Percentiles rank a stretch among this genome's conserved stretches.
Evolutionary conservation across 768 basidiomycete genomes (phyloP).

Genomic region (Pleurotus eryngii): DNA sequence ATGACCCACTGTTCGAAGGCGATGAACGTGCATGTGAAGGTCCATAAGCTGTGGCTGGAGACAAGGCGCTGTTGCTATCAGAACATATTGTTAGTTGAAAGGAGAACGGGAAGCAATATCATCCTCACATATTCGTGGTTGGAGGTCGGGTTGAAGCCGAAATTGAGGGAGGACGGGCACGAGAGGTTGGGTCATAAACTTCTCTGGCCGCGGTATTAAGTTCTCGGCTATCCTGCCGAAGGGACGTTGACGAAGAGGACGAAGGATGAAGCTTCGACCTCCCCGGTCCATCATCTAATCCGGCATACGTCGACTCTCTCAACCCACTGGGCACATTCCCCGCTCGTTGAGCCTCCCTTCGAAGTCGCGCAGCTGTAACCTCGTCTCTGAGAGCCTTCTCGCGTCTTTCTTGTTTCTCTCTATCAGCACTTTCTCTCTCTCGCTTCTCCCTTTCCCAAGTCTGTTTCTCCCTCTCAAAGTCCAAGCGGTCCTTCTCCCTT

Average conservation of each 20-base stretch:
- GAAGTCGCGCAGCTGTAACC: conserved; percentile 54
- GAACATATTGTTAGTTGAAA: not conserved
- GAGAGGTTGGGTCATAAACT: not conserved
- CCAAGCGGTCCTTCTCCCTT: conserved; percentile 43
- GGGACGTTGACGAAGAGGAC: conserved; percentile 27
- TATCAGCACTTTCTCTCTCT: conserved; percentile 38
- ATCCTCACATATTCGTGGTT: not conserved
- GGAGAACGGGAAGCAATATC: not conserved
- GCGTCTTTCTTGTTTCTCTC: not conserved
- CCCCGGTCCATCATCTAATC: not conserved
- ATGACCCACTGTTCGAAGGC: conserved; percentile 4
- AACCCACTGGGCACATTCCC: conserved; percentile 33
- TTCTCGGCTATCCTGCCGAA: conserved; percentile 4
- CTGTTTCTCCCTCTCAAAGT: conserved; percentile 50
- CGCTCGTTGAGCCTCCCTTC: conserved; percentile 56
- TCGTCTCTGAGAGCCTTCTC: conserved; percentile 36
- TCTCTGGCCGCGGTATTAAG: not conserved
- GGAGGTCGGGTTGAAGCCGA: not conserved
- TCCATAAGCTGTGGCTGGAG: not conserved
- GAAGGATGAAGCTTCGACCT: conserved; percentile 24
- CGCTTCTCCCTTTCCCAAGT: conserved; percentile 45
- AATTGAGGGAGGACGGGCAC: not conserved
- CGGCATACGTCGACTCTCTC: conserved; percentile 16
- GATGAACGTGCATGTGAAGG: not conserved
- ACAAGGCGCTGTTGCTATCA: not conserved